Conservation (phyloP, 495 filamentous ascomycete genomes). For the Penicillium longicatenatum region DNA sequence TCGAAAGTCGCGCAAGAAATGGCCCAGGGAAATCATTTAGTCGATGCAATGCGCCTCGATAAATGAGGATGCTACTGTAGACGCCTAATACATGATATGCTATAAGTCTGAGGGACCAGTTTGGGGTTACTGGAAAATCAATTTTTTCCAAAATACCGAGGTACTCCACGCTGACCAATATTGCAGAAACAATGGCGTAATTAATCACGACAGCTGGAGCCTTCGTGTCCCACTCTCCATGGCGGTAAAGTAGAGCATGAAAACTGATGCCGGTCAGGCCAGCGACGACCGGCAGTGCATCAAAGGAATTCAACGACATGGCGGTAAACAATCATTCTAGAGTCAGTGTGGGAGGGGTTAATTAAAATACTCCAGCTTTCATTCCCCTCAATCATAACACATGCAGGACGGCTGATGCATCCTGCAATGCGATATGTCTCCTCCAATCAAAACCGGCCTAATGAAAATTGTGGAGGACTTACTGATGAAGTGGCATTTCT, state of each 20-base stretch:
- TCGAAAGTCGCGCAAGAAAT: slow-evolving; percentile 35
- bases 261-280: not conserved
- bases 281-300: not conserved
- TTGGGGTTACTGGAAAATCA: not conserved
- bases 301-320: not conserved
- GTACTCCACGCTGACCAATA: not conserved
- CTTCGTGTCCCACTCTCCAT: slow-evolving; percentile 9
- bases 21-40: slow-evolving; percentile 42
- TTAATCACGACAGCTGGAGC: not conserved
- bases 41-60: slow-evolving; percentile 37
- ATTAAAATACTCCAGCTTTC: not conserved
- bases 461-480: not conserved
- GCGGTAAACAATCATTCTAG: not conserved
- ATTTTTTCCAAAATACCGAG: not conserved
- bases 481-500: not conserved
- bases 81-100: slow-evolving; percentile 5
- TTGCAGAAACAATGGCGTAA: not conserved
- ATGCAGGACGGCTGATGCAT: not conserved
- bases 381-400: not conserved
- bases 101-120: not conserved
- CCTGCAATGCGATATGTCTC: not conserved
- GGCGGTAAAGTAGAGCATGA: slow-evolving; percentile 8
- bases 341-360: not conserved
- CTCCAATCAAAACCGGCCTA: not conserved
- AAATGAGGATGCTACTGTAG: slow-evolving; percentile 34